Evolutionary conservation across 176 grass and related monocot species (phyloP).

Genomic region (Bromus sterilis): DNA sequence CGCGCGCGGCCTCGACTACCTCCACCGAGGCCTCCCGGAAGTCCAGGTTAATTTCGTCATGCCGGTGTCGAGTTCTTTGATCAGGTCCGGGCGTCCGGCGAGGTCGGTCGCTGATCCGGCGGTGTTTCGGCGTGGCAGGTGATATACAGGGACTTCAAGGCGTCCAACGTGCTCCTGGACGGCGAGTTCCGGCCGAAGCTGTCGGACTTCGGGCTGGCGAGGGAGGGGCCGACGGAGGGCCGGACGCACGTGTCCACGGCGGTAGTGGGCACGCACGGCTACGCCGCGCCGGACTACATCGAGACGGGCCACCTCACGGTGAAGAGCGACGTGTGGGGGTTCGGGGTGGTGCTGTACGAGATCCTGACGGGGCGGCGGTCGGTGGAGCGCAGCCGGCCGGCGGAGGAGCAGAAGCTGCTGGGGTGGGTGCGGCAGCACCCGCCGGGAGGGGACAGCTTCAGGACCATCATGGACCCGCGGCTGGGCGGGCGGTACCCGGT

Average conservation of each 20-base stretch:
- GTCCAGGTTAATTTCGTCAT: constrained; percentile 47
- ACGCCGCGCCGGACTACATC: constrained; percentile 94
- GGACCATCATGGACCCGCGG: constrained; percentile 67
- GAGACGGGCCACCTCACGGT: constrained; percentile 79
- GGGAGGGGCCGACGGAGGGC: constrained; percentile 70
- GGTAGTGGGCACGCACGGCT: constrained; percentile 86
- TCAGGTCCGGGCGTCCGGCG: background rate
- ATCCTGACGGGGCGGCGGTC: constrained; percentile 73
- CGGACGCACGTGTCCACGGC: constrained; percentile 76
- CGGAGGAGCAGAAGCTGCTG: constrained; percentile 73
- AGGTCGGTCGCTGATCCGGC: background rate
- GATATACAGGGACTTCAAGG: constrained; percentile 93
- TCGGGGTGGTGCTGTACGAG: constrained; percentile 84
- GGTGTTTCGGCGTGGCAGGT: constrained; percentile 39
- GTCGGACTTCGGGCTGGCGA: constrained; percentile 80
- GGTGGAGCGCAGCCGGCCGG: constrained; percentile 49
- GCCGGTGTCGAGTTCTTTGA: background rate
- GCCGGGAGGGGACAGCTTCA: constrained; percentile 37
- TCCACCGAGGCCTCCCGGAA: constrained; percentile 66
- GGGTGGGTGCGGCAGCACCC: constrained; percentile 55
- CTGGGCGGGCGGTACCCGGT: constrained; percentile 48
- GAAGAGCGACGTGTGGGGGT: constrained; percentile 91
- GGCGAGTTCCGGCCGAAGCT: constrained; percentile 71
- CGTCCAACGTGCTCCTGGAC: constrained; percentile 76
- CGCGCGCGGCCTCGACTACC: constrained; percentile 52